These are phyloP conservation scores for Rhynchospora tenuis DNA, from an alignment of 176 grass and related monocot species.

Conservation along the genomic window DNA sequence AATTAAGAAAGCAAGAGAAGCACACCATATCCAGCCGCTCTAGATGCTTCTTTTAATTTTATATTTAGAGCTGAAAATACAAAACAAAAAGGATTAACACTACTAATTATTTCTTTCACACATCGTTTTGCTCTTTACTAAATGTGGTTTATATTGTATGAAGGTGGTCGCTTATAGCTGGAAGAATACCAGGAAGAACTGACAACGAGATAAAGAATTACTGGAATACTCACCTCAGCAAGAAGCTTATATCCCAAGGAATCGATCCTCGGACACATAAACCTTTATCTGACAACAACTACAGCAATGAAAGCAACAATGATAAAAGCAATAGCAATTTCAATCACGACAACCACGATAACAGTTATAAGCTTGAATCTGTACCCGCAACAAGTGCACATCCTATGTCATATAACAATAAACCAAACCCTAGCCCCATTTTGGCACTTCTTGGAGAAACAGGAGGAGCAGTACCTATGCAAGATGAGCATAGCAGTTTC, in stretches of 20 bases:
- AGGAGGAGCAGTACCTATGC: neutral
- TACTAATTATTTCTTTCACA: neutral
- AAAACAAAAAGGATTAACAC: neutral
- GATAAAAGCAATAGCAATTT: neutral
- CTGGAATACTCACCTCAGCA: conserved; percentile 81
- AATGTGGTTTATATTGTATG: neutral
- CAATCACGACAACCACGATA: neutral
- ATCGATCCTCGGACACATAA: conserved; percentile 64
- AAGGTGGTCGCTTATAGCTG: conserved; percentile 79
- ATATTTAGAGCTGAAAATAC: neutral
- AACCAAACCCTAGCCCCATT: neutral
- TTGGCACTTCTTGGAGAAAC: neutral
- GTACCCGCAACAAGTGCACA: neutral
- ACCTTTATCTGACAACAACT: conserved; percentile 15
- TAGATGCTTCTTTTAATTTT: neutral
- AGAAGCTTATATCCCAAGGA: conserved; percentile 59
- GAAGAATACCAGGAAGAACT: conserved; percentile 66
- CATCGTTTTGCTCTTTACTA: neutral
- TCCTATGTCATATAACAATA: neutral
- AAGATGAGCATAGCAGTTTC: conserved; percentile 14
- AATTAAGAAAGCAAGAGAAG: neutral
- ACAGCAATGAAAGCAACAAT: neutral
- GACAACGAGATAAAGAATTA: conserved; percentile 95
- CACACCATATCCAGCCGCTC: neutral
- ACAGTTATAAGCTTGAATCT: neutral